Evolutionary conservation across 805 yeast species (phyloP).

Genomic region (Wickerhamiella azyma): DNA sequence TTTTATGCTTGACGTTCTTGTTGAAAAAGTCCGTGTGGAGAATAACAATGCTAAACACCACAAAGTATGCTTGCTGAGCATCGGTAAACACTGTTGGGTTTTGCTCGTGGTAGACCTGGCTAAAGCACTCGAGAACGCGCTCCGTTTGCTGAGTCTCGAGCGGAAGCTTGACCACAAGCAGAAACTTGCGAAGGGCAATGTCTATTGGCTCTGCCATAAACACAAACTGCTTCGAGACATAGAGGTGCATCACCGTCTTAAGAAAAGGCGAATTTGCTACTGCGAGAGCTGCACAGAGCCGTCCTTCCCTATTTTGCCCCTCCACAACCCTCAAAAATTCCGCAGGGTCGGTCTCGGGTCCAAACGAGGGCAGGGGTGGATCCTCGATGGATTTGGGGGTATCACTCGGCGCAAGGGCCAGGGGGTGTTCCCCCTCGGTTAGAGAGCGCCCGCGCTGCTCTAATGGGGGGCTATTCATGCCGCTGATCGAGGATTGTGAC

Average conservation of each 20-base stretch:
- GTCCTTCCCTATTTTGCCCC: slow-evolving; percentile 1
- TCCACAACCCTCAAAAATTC: neutral
- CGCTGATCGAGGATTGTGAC: neutral
- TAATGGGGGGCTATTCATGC: neutral
- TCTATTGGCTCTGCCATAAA: slow-evolving; percentile 49
- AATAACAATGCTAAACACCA: slow-evolving; percentile 53
- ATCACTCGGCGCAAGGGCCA: neutral
- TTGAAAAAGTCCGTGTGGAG: slow-evolving; percentile 66
- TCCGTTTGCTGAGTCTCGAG: slow-evolving; percentile 68
- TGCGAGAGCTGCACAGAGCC: slow-evolving; percentile 16
- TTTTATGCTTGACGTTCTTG: slow-evolving; percentile 49
- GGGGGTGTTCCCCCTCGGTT: slow-evolving; percentile 4
- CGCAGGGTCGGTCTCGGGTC: neutral
- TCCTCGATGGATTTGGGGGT: neutral
- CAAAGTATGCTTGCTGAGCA: slow-evolving; percentile 44
- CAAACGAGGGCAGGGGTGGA: slow-evolving; percentile 3
- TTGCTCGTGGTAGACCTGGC: slow-evolving; percentile 35
- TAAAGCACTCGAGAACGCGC: slow-evolving; percentile 45
- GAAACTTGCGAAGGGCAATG: slow-evolving; percentile 45
- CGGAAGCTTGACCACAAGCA: slow-evolving; percentile 48
- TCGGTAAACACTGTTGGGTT: slow-evolving; percentile 29
- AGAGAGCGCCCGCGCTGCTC: slow-evolving; percentile 1
- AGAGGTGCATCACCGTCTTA: slow-evolving; percentile 15
- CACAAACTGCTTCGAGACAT: slow-evolving; percentile 29
- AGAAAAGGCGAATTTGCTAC: slow-evolving; percentile 9